Evolutionary conservation across 1,139 yeast species (phyloP).

Genomic region (Yarrowia galli): DNA sequence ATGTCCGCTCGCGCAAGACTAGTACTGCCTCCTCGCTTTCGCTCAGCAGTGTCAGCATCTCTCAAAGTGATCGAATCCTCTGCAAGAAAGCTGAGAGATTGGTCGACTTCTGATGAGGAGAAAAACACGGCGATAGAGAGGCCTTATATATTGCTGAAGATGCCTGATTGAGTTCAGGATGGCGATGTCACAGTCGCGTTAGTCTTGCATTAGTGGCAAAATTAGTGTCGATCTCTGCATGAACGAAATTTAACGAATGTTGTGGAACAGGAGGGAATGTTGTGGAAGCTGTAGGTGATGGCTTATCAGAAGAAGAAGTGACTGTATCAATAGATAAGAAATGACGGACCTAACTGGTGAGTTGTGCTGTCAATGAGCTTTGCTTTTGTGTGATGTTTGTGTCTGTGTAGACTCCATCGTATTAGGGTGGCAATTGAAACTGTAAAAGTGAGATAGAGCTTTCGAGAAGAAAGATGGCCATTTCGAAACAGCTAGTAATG

Average conservation of each 20-base stretch:
- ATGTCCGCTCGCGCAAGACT: neutral
- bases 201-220: neutral
- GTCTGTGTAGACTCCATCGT: no score
- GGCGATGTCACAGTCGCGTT: neutral
- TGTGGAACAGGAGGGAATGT: no score
- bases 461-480: no score
- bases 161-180: neutral
- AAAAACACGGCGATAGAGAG: neutral
- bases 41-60: neutral
- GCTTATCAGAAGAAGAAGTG: no score
- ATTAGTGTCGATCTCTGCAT: neutral
- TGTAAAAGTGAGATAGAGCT: no score
- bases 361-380: no score
- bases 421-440: no score
- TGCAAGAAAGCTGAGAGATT: neutral
- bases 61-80: neutral
- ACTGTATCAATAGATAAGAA: no score
- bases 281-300: no score
- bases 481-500: no score
- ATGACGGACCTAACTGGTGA: no score
- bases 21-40: neutral
- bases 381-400: no score
- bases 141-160: neutral
- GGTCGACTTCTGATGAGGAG: neutral
- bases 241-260: neutral